A percentile compares a stretch with the other conserved stretches of the same genome.
phyloP scores from a whole-genome alignment of 2,329 filamentous ascomycete genomes.

The Ophiognomonia clavigignenti-juglandacearum region DNA sequence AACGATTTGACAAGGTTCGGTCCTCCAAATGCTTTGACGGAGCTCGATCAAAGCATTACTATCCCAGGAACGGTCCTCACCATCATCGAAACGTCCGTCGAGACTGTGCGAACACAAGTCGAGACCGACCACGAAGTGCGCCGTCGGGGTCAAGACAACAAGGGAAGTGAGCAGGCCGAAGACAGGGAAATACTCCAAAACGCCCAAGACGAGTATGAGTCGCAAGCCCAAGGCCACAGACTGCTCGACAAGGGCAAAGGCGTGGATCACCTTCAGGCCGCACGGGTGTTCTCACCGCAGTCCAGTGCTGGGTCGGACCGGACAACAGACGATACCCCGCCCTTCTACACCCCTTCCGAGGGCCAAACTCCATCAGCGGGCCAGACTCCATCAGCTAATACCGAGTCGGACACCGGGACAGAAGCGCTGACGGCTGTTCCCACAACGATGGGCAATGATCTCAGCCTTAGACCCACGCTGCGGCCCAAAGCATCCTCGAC shows the following conservation, averaged over 20 bases:
- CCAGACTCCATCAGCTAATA: constrained; percentile 27
- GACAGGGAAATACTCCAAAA: constrained; percentile 15
- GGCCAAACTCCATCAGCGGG: not conserved
- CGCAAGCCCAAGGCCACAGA: too few relatives aligned
- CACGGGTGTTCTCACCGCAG: not conserved
- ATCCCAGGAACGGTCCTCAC: constrained; percentile 35
- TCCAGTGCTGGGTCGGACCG: not conserved
- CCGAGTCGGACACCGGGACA: not conserved
- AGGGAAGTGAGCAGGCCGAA: constrained; percentile 23
- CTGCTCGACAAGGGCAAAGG: not conserved
- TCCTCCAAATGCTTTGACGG: constrained; percentile 38
- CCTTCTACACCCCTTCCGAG: not conserved
- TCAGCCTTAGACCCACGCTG: not conserved
- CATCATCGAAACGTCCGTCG: constrained; percentile 40
- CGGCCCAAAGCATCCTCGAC: not conserved
- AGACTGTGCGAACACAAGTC: constrained; percentile 36
- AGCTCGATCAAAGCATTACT: constrained; percentile 32
- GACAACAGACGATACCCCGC: not conserved
- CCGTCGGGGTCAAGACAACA: too few relatives aligned
- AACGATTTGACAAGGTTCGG: constrained; percentile 43
- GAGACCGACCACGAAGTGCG: constrained; percentile 25
- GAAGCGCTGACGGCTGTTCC: not conserved
- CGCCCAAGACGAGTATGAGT: too few relatives aligned
- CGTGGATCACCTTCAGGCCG: not conserved
- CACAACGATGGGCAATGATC: constrained; percentile 2